phyloP scores from a whole-genome alignment of 106 monocot species.

The Dioscorea alata region DNA sequence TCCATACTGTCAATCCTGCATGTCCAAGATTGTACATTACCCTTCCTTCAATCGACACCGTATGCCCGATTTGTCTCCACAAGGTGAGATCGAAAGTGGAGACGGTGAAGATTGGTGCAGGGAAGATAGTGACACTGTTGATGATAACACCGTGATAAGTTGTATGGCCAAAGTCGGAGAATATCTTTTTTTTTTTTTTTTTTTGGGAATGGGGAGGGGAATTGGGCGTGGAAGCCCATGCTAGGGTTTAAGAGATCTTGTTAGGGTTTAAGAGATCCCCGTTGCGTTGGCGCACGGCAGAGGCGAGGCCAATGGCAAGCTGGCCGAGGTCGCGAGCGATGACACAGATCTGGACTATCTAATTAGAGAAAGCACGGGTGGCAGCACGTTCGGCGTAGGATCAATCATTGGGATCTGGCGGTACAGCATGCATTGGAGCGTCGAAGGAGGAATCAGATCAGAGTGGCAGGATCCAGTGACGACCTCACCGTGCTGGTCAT shows the following conservation, averaged over 20 bases:
- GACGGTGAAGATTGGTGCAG: no score
- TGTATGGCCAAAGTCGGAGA: no score
- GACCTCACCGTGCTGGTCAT: no score
- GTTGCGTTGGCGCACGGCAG: slow-evolving; percentile 82
- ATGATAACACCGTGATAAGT: no score
- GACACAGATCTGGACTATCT: slow-evolving; percentile 94
- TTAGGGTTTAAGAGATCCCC: no score
- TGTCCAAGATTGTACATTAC: slow-evolving; percentile 15
- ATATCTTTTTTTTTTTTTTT: no score
- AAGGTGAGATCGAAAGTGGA: no score
- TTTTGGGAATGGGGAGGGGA: no score
- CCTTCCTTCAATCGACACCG: slow-evolving; percentile 13
- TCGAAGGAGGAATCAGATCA: slow-evolving; percentile 24
- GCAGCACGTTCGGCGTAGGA: slow-evolving; percentile 65
- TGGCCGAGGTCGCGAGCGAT: slow-evolving; percentile 82
- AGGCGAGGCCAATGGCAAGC: slow-evolving; percentile 82
- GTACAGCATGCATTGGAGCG: slow-evolving; percentile 73
- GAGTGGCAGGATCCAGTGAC: no score
- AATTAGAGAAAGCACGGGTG: slow-evolving; percentile 72
- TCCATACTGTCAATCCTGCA: slow-evolving; percentile 17
- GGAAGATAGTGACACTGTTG: no score
- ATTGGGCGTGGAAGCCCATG: no score
- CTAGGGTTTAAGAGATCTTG: no score
- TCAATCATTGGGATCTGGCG: slow-evolving; percentile 64
- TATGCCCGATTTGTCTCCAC: background rate